These are phyloP conservation scores for Melanomma pulvis-pyrius DNA, from an alignment of 495 filamentous ascomycete species.

Conservation along the genomic window DNA sequence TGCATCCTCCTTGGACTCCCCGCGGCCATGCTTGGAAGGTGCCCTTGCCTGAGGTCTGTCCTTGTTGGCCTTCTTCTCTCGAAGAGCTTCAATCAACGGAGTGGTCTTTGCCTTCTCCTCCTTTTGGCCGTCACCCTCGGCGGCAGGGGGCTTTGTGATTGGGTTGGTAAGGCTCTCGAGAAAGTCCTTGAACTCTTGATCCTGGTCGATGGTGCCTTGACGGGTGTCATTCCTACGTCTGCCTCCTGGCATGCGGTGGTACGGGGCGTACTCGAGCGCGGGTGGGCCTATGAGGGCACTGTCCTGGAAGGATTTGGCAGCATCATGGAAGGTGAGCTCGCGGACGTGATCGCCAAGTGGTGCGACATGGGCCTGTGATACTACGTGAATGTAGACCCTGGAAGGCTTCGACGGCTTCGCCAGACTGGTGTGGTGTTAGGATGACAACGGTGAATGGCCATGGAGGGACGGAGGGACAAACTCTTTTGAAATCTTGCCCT, in stretches of 20 bases:
- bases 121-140: conserved; percentile 58
- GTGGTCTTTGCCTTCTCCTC: conserved; percentile 74
- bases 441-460: background rate
- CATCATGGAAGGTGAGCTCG: conserved; percentile 69
- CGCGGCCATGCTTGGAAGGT: conserved; percentile 51
- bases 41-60: conserved; percentile 61
- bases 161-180: conserved; percentile 84
- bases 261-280: conserved; percentile 76
- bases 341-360: conserved; percentile 69
- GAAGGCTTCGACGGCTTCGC: conserved; percentile 76
- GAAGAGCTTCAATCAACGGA: conserved; percentile 85
- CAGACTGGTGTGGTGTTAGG: conserved; percentile 54
- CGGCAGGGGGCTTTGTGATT: conserved; percentile 61
- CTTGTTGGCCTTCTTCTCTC: conserved; percentile 87
- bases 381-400: conserved; percentile 77
- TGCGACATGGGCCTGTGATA: conserved; percentile 59
- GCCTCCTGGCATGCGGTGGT: conserved; percentile 75
- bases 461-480: conserved; percentile 47
- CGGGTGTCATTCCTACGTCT: conserved; percentile 75
- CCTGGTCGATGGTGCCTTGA: conserved; percentile 93
- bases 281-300: conserved; percentile 72
- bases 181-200: conserved; percentile 91
- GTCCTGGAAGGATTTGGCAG: conserved; percentile 67
- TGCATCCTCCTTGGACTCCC: conserved; percentile 59
- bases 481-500: conserved; percentile 89